A percentile compares a stretch with the other conserved stretches of the same genome.
These are phyloP conservation scores for Solanum medicagineum DNA, from an alignment of 257 asterid genomes.

Conservation along the genomic window DNA sequence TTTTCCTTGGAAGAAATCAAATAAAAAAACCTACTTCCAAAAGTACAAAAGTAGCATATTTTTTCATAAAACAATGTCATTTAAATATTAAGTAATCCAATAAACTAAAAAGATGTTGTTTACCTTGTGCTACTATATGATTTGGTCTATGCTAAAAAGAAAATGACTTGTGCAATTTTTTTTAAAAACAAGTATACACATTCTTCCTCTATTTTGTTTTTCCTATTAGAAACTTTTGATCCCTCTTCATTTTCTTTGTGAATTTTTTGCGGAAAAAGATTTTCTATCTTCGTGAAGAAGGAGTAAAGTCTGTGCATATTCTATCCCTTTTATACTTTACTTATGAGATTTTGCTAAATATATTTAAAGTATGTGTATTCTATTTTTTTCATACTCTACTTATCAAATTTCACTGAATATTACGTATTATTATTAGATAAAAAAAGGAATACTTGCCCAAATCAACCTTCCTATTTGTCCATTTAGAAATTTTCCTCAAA, in stretches of 20 bases:
- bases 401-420: not conserved
- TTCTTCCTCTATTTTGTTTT: not conserved
- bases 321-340: not conserved
- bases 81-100: not conserved
- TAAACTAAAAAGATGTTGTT: not conserved
- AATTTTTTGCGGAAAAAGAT: fast-evolving
- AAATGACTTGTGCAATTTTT: not conserved
- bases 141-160: not conserved
- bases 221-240: not conserved
- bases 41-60: not conserved
- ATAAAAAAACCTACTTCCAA: not conserved
- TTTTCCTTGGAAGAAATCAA: not conserved
- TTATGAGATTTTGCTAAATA: not conserved
- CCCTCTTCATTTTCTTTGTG: not conserved
- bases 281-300: not conserved
- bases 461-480: too few relatives aligned
- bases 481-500: not conserved
- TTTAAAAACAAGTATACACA: not conserved
- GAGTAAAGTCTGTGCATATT: not conserved
- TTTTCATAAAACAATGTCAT: not conserved
- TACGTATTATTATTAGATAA: not conserved
- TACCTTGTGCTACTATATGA: not conserved
- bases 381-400: too few relatives aligned
- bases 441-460: not conserved
- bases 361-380: not conserved